These are phyloP conservation scores for Verticillium dahliae DNA, from an alignment of 2,329 filamentous ascomycete species.

Conservation along the genomic window DNA sequence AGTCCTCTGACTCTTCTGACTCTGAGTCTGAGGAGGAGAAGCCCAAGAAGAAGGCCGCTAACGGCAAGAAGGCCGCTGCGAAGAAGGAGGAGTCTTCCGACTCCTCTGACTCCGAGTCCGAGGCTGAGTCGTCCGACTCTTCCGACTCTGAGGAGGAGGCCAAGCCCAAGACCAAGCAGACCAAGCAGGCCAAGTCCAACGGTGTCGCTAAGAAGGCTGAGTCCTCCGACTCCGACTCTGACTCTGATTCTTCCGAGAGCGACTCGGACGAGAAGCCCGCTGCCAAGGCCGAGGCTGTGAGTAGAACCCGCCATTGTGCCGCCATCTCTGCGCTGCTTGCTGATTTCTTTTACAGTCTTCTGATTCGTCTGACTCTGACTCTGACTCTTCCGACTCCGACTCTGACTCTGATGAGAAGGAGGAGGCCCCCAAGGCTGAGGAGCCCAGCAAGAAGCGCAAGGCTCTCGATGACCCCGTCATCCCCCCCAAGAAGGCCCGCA, in stretches of 20 bases:
- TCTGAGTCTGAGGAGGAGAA: slow-evolving; percentile 19
- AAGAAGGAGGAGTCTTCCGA: slow-evolving; percentile 11
- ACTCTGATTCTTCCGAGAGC: slow-evolving; percentile 21
- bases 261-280: slow-evolving; percentile 19
- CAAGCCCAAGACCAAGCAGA: slow-evolving; percentile 19
- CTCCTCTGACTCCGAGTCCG: slow-evolving; percentile 30
- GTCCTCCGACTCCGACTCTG: slow-evolving; percentile 22
- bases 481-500: slow-evolving; percentile 63
- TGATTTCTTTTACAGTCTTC: slow-evolving; percentile 6
- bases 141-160: slow-evolving; percentile 28
- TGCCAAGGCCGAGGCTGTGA: slow-evolving; percentile 11
- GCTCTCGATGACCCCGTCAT: slow-evolving; percentile 41
- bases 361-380: slow-evolving; percentile 24
- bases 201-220: slow-evolving; percentile 20
- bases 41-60: slow-evolving; percentile 11
- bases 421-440: slow-evolving; percentile 28
- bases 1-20: slow-evolving; percentile 8
- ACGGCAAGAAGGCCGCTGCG: slow-evolving; percentile 14
- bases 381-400: slow-evolving; percentile 15
- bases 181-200: slow-evolving; percentile 24
- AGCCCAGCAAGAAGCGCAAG: slow-evolving; percentile 61
- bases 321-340: neutral
- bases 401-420: slow-evolving; percentile 26
- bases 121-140: slow-evolving; percentile 30
- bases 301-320: neutral